phyloP scores from a whole-genome alignment of 2,329 filamentous ascomycete species.

The Cytospora piceicola region DNA sequence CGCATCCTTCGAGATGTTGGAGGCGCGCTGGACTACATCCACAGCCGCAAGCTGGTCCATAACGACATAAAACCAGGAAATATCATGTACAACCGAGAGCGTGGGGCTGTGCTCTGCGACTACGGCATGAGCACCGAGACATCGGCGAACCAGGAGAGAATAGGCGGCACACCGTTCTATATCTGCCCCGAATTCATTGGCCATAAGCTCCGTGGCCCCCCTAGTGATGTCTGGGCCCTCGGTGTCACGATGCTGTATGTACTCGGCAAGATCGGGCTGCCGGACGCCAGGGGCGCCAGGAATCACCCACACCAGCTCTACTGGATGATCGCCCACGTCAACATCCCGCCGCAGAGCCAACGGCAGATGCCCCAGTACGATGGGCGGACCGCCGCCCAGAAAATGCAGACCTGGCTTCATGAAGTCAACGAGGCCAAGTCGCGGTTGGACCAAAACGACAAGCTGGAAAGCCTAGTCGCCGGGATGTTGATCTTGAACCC shows the following conservation, averaged over 20 bases:
- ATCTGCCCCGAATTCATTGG: slow-evolving; percentile 65
- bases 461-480: slow-evolving; percentile 54
- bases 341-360: slow-evolving; percentile 42
- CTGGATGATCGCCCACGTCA: slow-evolving; percentile 62
- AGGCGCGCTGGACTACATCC: slow-evolving; percentile 59
- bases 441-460: slow-evolving; percentile 51
- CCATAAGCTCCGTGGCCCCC: slow-evolving; percentile 54
- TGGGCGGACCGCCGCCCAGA: slow-evolving; percentile 34
- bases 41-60: slow-evolving; percentile 57
- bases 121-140: slow-evolving; percentile 60
- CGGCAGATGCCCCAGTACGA: slow-evolving; percentile 32
- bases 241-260: slow-evolving; percentile 66
- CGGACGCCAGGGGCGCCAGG: slow-evolving; percentile 54
- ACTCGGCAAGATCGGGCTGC: slow-evolving; percentile 58
- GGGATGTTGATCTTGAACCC: slow-evolving; percentile 60
- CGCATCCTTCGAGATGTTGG: slow-evolving; percentile 60
- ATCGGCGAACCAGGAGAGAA: slow-evolving; percentile 43
- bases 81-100: slow-evolving; percentile 61
- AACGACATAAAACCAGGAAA: slow-evolving; percentile 68
- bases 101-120: slow-evolving; percentile 64
- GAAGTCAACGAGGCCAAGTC: slow-evolving; percentile 56
- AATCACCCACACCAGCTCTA: slow-evolving; percentile 56
- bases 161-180: slow-evolving; percentile 65
- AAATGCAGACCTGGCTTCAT: slow-evolving; percentile 61
- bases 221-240: slow-evolving; percentile 64